A percentile compares a stretch with the other conserved stretches of the same genome.
Evolutionary conservation across 1,284 basidiomycete genomes (phyloP).

Genomic region (Chondrostereum purpureum): DNA sequence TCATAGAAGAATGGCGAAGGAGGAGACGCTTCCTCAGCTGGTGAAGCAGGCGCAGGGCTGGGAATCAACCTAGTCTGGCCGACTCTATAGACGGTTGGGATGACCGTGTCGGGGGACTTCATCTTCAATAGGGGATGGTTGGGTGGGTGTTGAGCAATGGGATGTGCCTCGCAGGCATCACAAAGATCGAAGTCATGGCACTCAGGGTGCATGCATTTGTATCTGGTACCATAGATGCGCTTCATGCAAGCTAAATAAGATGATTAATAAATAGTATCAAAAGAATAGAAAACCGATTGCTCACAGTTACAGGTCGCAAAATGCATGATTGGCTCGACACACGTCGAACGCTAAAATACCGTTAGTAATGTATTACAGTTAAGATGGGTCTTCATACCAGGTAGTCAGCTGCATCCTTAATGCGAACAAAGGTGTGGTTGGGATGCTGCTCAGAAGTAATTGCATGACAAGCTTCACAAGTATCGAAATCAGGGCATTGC

Average conservation of each 20-base stretch:
- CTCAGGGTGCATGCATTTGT: slow-evolving; percentile 79
- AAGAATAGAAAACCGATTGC: slow-evolving; percentile 6
- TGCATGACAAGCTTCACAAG: slow-evolving; percentile 68
- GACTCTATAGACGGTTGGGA: slow-evolving; percentile 44
- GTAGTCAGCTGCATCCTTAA: slow-evolving; percentile 51
- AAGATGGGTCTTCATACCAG: slow-evolving; percentile 30
- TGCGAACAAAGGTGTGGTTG: slow-evolving; percentile 67
- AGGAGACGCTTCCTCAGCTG: slow-evolving; percentile 7
- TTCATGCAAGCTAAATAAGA: slow-evolving; percentile 40
- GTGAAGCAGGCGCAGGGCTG: background rate
- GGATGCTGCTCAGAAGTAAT: slow-evolving; percentile 74
- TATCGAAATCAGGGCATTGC: slow-evolving; percentile 71
- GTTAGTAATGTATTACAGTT: background rate
- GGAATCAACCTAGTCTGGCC: slow-evolving; percentile 24
- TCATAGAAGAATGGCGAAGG: slow-evolving; percentile 19
- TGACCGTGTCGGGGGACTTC: slow-evolving; percentile 41
- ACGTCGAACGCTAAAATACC: slow-evolving; percentile 23
- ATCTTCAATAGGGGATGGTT: slow-evolving; percentile 80
- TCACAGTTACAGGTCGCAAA: slow-evolving; percentile 48
- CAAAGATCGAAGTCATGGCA: slow-evolving; percentile 87
- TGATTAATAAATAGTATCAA: slow-evolving; percentile 3
- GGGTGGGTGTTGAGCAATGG: slow-evolving; percentile 69
- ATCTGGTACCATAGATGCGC: slow-evolving; percentile 57
- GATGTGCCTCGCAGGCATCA: slow-evolving; percentile 72
- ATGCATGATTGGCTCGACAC: slow-evolving; percentile 25